These are phyloP conservation scores for Parasarocladium wereldwijsianum DNA, from an alignment of 2,329 filamentous ascomycete species.

Conservation along the genomic window DNA sequence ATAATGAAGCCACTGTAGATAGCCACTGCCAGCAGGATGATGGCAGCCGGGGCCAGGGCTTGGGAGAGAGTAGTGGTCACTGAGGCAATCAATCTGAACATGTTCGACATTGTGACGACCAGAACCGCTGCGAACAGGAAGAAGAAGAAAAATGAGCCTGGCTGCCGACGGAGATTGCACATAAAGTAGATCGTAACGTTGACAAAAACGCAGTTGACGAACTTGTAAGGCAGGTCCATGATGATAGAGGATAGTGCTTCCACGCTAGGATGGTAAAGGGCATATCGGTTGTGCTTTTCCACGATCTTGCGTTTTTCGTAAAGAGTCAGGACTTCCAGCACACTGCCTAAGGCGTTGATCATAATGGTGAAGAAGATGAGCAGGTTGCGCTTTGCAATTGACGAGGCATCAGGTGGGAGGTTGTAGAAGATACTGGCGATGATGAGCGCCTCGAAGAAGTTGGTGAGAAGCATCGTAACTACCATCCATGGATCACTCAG, in stretches of 20 bases:
- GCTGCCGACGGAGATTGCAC: conserved; percentile 60
- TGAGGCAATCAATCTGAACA: conserved; percentile 4
- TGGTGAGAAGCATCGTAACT: conserved; percentile 24
- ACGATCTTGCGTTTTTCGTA: conserved; percentile 12
- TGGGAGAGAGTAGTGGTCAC: conserved; percentile 14
- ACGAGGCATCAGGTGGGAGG: conserved; percentile 32
- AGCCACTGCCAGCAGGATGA: conserved; percentile 23
- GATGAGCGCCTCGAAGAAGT: conserved; percentile 28
- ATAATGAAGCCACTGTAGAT: conserved; percentile 32
- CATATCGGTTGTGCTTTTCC: conserved; percentile 14
- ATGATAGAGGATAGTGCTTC: conserved; percentile 11
- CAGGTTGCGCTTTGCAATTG: conserved; percentile 31
- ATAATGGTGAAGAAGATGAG: conserved; percentile 17
- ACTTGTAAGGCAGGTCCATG: conserved; percentile 23
- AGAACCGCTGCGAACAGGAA: conserved; percentile 59
- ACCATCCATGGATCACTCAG: conserved; percentile 11
- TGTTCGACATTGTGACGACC: conserved; percentile 46
- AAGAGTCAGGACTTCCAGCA: conserved; percentile 12
- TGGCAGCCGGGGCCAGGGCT: conserved; percentile 14
- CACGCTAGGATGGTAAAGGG: conserved; percentile 17
- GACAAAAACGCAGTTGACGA: conserved; percentile 60
- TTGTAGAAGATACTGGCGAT: conserved; percentile 55
- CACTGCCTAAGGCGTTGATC: conserved; percentile 16
- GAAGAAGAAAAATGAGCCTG: conserved; percentile 76
- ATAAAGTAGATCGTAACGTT: conserved; percentile 79